These are phyloP conservation scores for Nitzschia sp. DNA, from an alignment of 108 stramenopile species.

Conservation along the genomic window DNA sequence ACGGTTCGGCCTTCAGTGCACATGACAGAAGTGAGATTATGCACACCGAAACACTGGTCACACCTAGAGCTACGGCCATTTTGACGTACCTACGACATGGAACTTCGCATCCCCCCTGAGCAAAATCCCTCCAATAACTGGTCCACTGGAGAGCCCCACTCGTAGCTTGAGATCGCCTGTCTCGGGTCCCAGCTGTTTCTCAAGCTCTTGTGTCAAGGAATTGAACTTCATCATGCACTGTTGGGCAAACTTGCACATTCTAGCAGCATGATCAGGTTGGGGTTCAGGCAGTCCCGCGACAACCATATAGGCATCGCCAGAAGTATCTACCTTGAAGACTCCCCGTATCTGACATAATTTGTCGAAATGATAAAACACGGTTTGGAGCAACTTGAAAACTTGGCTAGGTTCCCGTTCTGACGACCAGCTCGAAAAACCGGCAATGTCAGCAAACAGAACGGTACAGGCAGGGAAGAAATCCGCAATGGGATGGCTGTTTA, in stretches of 20 bases:
- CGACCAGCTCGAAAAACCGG: constrained; percentile 15
- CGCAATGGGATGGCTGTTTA: constrained; percentile 23
- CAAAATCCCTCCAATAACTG: constrained; percentile 18
- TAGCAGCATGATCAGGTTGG: constrained; percentile 20
- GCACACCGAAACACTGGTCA: not conserved
- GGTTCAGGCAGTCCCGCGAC: constrained; percentile 16
- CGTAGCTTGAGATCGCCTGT: constrained; percentile 13
- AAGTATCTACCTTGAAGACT: constrained; percentile 24
- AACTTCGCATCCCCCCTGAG: constrained; percentile 15
- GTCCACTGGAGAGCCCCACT: constrained; percentile 22
- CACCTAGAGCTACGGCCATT: not conserved
- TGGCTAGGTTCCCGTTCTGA: constrained; percentile 24
- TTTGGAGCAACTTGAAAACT: constrained; percentile 21
- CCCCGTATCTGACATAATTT: constrained; percentile 5
- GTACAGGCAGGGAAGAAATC: constrained; percentile 45
- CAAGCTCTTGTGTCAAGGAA: constrained; percentile 9
- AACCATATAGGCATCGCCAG: constrained; percentile 14
- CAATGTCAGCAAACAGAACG: constrained; percentile 19
- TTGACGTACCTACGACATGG: constrained; percentile 15
- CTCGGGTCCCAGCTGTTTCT: constrained; percentile 19
- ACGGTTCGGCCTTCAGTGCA: constrained; percentile 3
- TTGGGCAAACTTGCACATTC: constrained; percentile 21
- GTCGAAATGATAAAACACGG: constrained; percentile 17
- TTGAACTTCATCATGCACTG: constrained; percentile 15
- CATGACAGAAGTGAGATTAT: not conserved